Evolutionary conservation across 1,139 yeast genomes (phyloP).

Genomic region (Nematodospora anomalae): DNA sequence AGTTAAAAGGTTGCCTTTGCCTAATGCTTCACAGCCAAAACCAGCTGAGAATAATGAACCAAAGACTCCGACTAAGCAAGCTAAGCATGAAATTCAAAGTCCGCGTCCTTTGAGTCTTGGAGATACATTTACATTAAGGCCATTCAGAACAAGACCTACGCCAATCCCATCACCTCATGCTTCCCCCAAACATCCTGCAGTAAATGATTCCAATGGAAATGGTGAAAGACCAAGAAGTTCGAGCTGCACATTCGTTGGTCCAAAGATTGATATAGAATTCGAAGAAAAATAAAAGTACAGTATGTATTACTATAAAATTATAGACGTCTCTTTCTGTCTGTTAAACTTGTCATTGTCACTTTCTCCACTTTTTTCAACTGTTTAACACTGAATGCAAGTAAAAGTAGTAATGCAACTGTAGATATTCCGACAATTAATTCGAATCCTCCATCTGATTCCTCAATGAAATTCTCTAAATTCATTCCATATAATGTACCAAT

Average conservation of each 20-base stretch:
- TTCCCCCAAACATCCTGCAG: conserved; percentile 32
- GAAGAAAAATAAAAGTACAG: too few species aligned
- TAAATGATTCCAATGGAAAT: conserved; percentile 7
- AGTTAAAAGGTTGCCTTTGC: conserved; percentile 22
- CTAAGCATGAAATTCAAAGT: conserved; percentile 11
- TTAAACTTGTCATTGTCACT: conserved; percentile 41
- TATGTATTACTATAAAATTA: too few species aligned
- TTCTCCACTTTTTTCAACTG: conserved; percentile 36
- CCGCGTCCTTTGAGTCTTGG: conserved; percentile 21
- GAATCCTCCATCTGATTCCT: conserved; percentile 59
- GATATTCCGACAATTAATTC: conserved; percentile 33
- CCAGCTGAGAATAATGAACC: conserved; percentile 1
- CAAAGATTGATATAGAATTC: conserved; percentile 33
- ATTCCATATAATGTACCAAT: conserved; percentile 47
- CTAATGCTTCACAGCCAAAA: conserved; percentile 18
- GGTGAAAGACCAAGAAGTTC: conserved; percentile 16
- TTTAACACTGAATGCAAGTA: conserved; percentile 30
- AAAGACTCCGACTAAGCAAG: not conserved
- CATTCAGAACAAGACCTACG: conserved; percentile 43
- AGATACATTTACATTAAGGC: conserved; percentile 42
- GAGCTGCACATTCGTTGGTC: conserved; percentile 29
- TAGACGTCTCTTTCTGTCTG: conserved; percentile 1
- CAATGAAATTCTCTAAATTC: conserved; percentile 89
- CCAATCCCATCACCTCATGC: conserved; percentile 43
- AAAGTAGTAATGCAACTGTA: conserved; percentile 24